A percentile compares a stretch with the other conserved stretches of the same genome.
These are phyloP conservation scores for Amphicarpaea edgeworthii DNA, from an alignment of 306 rosid species.

Conservation along the genomic window DNA sequence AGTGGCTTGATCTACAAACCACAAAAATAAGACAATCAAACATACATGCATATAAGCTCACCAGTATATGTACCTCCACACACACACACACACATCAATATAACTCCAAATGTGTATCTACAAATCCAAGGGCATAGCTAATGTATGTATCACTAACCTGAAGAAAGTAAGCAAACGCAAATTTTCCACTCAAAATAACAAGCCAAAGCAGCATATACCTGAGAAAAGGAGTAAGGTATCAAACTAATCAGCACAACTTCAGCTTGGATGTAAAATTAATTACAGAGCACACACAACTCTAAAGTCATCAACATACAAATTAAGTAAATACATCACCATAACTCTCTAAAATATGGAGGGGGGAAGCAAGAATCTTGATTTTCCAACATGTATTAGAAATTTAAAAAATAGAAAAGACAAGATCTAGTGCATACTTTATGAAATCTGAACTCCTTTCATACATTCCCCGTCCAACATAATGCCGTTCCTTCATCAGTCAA, in stretches of 20 bases:
- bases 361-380: conserved; percentile 16
- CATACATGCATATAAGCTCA: background rate
- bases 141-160: conserved; percentile 62
- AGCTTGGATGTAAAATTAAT: background rate
- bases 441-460: conserved; percentile 89
- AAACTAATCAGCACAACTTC: background rate
- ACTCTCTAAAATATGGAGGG: background rate
- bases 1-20: conserved; percentile 81
- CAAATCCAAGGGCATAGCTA: background rate
- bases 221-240: conserved; percentile 23
- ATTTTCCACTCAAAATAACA: conserved; percentile 75
- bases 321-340: background rate
- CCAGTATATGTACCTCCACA: background rate
- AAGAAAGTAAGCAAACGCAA: conserved; percentile 90
- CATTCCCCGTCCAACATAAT: conserved; percentile 98
- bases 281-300: background rate
- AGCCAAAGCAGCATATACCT: conserved; percentile 96
- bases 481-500: conserved; percentile 72
- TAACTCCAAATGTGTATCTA: conserved; percentile 12
- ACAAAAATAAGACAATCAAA: conserved; percentile 19
- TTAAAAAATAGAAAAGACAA: background rate
- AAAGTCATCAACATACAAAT: background rate
- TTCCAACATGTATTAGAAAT: background rate
- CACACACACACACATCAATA: background rate
- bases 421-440: conserved; percentile 68